phyloP scores from a whole-genome alignment of 2,329 filamentous ascomycete genomes.

The Corinectria fuckeliana region DNA sequence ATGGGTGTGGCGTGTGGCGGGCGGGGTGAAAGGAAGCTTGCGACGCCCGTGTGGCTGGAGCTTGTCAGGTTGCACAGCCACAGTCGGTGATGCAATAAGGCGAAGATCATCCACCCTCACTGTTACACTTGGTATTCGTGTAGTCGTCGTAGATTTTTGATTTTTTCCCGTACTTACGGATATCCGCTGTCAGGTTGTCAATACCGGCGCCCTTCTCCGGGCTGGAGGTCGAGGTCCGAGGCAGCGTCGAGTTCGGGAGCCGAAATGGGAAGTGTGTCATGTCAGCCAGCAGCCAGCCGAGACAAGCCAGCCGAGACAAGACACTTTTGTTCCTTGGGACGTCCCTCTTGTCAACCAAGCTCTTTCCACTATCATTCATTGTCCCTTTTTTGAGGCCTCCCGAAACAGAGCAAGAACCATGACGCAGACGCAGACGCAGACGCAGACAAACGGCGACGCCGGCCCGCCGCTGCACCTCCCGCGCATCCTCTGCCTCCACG shows the following conservation, averaged over 20 bases:
- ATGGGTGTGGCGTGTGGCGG: slow-evolving; percentile 30
- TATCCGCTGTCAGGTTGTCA: background rate
- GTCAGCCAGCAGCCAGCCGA: background rate
- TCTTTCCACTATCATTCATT: no score
- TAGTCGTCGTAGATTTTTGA: no score
- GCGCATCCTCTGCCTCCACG: slow-evolving; percentile 81
- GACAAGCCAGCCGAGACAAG: background rate
- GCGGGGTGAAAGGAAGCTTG: slow-evolving; percentile 8
- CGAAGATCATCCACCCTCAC: slow-evolving; percentile 10
- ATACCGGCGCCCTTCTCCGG: background rate
- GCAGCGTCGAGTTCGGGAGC: background rate
- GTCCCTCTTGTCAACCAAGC: no score
- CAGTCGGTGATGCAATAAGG: slow-evolving; percentile 11
- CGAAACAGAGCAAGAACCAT: no score
- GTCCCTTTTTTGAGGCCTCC: no score
- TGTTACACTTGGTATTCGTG: no score
- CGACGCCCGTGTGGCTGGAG: slow-evolving; percentile 26
- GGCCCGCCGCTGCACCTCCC: slow-evolving; percentile 50
- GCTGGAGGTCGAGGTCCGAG: background rate
- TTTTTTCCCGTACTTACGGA: background rate
- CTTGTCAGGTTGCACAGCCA: slow-evolving; percentile 29
- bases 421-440: slow-evolving; percentile 33
- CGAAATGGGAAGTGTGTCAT: background rate
- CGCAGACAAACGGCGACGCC: slow-evolving; percentile 1
- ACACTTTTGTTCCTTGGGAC: no score